Evolutionary conservation across 2,329 filamentous ascomycete genomes (phyloP), one percentile per base, ranked within the genome.

Genomic region (Paradendryphiella salina): DNA sequence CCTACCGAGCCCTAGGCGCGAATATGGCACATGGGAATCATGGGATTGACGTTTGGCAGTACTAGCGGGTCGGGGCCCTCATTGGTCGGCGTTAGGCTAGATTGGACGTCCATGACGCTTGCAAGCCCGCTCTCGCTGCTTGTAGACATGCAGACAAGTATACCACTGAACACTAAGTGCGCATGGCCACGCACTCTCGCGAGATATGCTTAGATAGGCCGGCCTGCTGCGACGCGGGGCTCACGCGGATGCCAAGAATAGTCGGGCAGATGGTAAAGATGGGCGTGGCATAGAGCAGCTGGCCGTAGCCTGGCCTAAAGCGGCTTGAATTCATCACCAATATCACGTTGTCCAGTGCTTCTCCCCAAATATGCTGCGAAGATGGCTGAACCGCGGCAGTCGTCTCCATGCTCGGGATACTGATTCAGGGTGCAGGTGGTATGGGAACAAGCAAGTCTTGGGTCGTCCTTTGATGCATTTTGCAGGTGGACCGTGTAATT

Each of bases 21-120:
- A 31, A 33, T 26, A 45, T 51, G 38, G 38, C 53, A 59, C 56
- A 52, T 56, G 52, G 50, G 35, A 32, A 32, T 55, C 56, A 52
- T 50, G 54, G 52, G 49, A 49, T 53, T 50, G 47, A 51, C 46
- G 49, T 51, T 45, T 56, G 38, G 39, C 49, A 35, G 46, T 42
- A 15, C 51, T 36, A 49, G 42, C 47, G 44, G 39, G 18, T n/a
- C 29, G 14, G 34, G 14, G 26, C 8, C 4, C 28, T 52, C 42
- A 63, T 66, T 63, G 60, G 63, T 21, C 38, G 17, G 28, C n/a
- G 39, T 29, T 34, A 10, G 31, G 37, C 53, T 51, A 40, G 49
- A 44, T 40, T 37, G 42, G 49, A 56, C 46, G 42, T 67, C 64
- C 54, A 66, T 65, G 65, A 68, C 63, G 65, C 63, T 60, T 65